phyloP scores from a whole-genome alignment of 805 yeast genomes.

The Candida koratica region DNA sequence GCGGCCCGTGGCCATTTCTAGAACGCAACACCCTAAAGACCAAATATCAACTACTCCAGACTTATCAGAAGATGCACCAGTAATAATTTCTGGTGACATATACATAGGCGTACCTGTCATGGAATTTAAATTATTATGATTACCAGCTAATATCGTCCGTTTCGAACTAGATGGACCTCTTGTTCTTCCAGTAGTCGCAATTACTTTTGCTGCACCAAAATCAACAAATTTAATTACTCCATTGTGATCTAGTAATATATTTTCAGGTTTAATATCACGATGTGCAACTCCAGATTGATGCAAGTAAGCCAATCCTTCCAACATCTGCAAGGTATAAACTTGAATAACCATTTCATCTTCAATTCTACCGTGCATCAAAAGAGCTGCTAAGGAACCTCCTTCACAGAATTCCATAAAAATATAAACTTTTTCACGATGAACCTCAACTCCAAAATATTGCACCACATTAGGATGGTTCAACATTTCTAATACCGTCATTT shows the following conservation, averaged over 20 bases:
- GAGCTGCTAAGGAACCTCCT: slow-evolving; percentile 85
- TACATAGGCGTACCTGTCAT: slow-evolving; percentile 98
- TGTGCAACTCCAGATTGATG: slow-evolving; percentile 96
- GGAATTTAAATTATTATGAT: slow-evolving; percentile 35
- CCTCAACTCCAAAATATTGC: slow-evolving; percentile 95
- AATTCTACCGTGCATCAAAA: slow-evolving; percentile 86
- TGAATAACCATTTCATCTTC: slow-evolving; percentile 93
- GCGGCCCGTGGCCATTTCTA: slow-evolving; percentile 95
- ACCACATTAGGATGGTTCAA: slow-evolving; percentile 94
- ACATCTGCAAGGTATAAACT: slow-evolving; percentile 84
- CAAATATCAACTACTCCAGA: slow-evolving; percentile 81
- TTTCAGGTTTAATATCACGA: slow-evolving; percentile 94
- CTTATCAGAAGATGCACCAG: slow-evolving; percentile 61
- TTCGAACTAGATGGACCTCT: slow-evolving; percentile 20
- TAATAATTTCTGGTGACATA: slow-evolving; percentile 96
- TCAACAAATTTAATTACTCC: slow-evolving; percentile 95
- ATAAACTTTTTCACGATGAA: slow-evolving; percentile 90
- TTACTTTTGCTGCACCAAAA: slow-evolving; percentile 95
- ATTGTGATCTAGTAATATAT: slow-evolving; percentile 81
- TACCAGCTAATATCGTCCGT: slow-evolving; percentile 13
- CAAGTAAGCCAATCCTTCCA: slow-evolving; percentile 91
- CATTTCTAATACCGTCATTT: slow-evolving; percentile 94
- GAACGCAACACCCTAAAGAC: slow-evolving; percentile 94
- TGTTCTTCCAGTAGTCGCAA: slow-evolving; percentile 56
- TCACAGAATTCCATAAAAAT: slow-evolving; percentile 97